Base-by-base conservation (phyloP, 2,329 filamentous ascomycete species). In the Polychaeton citri region DNA sequence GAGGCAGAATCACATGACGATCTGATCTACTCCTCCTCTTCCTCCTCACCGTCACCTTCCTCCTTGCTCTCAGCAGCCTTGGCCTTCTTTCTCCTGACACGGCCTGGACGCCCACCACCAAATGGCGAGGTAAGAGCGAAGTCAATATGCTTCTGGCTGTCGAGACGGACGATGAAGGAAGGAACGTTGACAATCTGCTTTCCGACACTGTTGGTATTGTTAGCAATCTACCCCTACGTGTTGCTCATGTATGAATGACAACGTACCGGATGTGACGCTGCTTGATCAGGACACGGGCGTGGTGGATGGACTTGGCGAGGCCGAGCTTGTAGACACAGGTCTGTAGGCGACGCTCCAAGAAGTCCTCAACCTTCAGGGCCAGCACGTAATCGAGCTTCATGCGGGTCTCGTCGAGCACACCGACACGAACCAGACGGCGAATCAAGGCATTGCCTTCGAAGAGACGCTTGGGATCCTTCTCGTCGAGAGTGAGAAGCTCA, bases 331-430 rank as follows among this genome's bases (percentile, higher is more conserved):
- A 96, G 68, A 98, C 90, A 62, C 88, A 94, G 59, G 90, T 98
- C 81, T 98, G 88, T 55, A 96, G 87, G 69, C 90, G 87, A 61
- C 90, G 88, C 82, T 98, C 90, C 72, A 98, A 78, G 81, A 98
- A 98, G 71, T 98, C 90, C 72, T 98, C 90, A 60, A 92, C 82
- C 78, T 94, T 93, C 45, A 98, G 81, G 71, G 90, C 90, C 64
- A 98, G 74, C 64, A 98, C 90, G 81, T 98, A 95, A 95, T 98
- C 90, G 77, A 98, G 90, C 83, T 95, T 98, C 90, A 98, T 98
- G 79, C 90, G 90, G 66, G 87, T 87, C 76, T 98, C 90, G 68
- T 98, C 90, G 62, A 98, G 85, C 62, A 98, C 90, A 84, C 90
- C 90, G 65, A 96, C 87, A 68, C 90, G 90, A 54, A 98, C 90